Evolutionary conservation across 768 basidiomycete species (phyloP), one percentile per base, ranked within the genome.

Genomic region (Pleurotus sapidus): DNA sequence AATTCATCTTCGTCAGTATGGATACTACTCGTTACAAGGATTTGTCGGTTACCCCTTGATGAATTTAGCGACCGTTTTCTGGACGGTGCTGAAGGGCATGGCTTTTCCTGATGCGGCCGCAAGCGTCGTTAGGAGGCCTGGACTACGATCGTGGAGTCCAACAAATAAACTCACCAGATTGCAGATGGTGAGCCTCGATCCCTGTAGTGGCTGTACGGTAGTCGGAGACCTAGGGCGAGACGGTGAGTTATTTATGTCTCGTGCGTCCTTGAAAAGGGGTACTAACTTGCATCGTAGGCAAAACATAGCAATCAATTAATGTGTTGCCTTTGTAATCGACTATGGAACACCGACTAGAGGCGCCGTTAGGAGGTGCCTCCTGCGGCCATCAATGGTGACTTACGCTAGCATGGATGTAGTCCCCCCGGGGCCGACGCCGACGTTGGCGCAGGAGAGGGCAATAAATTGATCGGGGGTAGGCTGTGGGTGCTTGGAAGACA

Each of bases 331-430:
- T 75, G 61, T 77, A 85, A 63, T 85, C 76, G 43, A 84, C 78
- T 27, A 86, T 67, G 34, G 82, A 78, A 17, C 79, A 74, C 8
- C 76, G 77, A 25, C 79, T 81, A 45, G 15, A 60, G 27, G 42
- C 45, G 47, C 48, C 49, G 25, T 14, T 17, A 42, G 37, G 34
- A 34, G 30, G 30, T 15, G n/a, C 11, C 24, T 18, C 8, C 18
- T 7, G 5, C 12, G 23, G 18, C 20, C 9, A 45, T 11, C 20
- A 55, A 30, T 54, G 53, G 37, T 12, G 43, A 78, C 87, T 60
- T 74, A 91, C 91, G 89, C 91, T 37, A 93, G 76, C 85, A 93
- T 88, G 39, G 86, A 82, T 1, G 91, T 93, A 14, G 87, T 87
- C 5, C 91, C 91, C 3, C 90, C 89, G 15, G 88, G 86, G 25